These are phyloP conservation scores for Anthoceros angustus DNA, from an alignment of 225 moss, liverwort and hornwort species.

Conservation along the genomic window DNA sequence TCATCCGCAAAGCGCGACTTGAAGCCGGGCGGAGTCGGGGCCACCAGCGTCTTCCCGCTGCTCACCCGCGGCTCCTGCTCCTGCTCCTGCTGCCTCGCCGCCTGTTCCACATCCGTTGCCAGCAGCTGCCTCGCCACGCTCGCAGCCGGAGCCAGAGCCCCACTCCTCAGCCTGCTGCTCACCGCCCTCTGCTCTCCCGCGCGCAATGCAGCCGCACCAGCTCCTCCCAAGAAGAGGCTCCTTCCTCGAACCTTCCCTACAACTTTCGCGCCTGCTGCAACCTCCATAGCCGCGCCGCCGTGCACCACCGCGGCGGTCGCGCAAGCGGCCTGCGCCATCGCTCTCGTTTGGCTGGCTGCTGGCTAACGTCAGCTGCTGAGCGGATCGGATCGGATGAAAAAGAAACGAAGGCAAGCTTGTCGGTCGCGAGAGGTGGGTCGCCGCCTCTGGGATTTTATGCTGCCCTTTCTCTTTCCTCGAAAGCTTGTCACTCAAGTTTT, in stretches of 20 bases:
- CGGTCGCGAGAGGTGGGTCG: too few species aligned
- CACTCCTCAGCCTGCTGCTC: neutral
- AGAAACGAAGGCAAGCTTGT: too few species aligned
- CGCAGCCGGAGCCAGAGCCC: neutral
- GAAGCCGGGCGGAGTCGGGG: slow-evolving; percentile 52
- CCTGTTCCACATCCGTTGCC: neutral
- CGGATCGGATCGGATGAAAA: too few species aligned
- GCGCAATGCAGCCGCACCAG: too few species aligned
- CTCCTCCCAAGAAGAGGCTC: neutral
- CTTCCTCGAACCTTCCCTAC: neutral
- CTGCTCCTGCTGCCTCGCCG: neutral
- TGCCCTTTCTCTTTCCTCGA: too few species aligned
- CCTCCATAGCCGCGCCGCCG: neutral
- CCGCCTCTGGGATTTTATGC: too few species aligned
- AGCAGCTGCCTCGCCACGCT: neutral
- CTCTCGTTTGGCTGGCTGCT: too few species aligned
- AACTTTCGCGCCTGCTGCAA: neutral
- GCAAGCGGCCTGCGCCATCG: neutral
- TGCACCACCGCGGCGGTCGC: neutral
- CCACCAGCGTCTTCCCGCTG: slow-evolving; percentile 58
- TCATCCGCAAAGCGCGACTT: slow-evolving; percentile 45
- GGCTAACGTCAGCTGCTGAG: too few species aligned
- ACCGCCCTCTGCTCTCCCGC: neutral
- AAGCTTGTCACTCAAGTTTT: too few species aligned
- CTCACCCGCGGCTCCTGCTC: slow-evolving; percentile 35